Evolutionary conservation across 257 asterid species (phyloP).

Genomic region (Craterostigma plantagineum): DNA sequence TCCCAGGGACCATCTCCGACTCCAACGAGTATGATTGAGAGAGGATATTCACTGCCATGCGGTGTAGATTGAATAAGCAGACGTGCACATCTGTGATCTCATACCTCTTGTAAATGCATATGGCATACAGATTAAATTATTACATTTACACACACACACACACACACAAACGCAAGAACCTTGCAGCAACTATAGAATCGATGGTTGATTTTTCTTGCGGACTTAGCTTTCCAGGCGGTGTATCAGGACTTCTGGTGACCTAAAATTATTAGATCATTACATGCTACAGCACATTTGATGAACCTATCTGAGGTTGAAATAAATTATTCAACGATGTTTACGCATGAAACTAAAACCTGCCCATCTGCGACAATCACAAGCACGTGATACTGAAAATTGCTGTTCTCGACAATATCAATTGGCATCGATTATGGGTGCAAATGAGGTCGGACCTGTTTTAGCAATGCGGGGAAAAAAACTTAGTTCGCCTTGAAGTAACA

Average conservation of each 20-base stretch:
- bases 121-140: background rate
- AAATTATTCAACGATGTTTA: background rate
- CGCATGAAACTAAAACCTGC: slow-evolving; percentile 29
- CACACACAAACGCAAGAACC: slow-evolving; percentile 22
- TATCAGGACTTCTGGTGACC: slow-evolving; percentile 52
- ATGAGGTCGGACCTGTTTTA: slow-evolving; percentile 70
- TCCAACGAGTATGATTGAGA: slow-evolving; percentile 76
- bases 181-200: slow-evolving; percentile 63
- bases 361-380: slow-evolving; percentile 90
- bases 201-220: slow-evolving; percentile 73
- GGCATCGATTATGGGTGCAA: slow-evolving; percentile 74
- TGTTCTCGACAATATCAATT: slow-evolving; percentile 59
- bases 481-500: background rate
- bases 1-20: slow-evolving; percentile 99
- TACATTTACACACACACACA: slow-evolving; percentile 5
- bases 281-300: background rate
- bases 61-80: slow-evolving; percentile 1
- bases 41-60: slow-evolving; percentile 56
- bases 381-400: slow-evolving; percentile 74
- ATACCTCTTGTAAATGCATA: too few relatives aligned
- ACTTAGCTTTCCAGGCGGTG: slow-evolving; percentile 43
- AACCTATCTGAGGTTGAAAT: background rate
- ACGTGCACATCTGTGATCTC: background rate
- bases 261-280: slow-evolving; percentile 7
- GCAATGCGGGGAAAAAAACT: slow-evolving; percentile 1